phyloP scores from a whole-genome alignment of 176 grass and related monocot genomes.

The Lolium rigidum region DNA sequence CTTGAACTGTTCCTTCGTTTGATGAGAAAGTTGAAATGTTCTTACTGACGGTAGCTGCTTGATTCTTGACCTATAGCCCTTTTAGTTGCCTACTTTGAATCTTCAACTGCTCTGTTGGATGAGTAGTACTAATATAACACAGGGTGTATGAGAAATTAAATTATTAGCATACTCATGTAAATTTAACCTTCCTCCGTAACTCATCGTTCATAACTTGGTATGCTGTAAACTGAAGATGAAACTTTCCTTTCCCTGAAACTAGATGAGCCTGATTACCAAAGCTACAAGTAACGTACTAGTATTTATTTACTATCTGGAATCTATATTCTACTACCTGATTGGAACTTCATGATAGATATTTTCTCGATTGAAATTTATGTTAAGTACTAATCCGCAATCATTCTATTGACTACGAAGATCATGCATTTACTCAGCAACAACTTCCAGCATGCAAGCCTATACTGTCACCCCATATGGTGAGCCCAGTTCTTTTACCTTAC shows the following conservation, averaged over 20 bases:
- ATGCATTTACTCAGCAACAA: conserved; percentile 56
- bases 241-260: neutral
- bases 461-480: conserved; percentile 30
- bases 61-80: neutral
- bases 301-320: neutral
- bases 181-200: too few relatives aligned
- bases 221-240: neutral
- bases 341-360: too few relatives aligned
- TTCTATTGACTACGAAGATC: conserved; percentile 44
- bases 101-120: neutral
- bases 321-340: neutral
- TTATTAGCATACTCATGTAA: too few relatives aligned
- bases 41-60: neutral
- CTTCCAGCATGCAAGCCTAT: conserved; percentile 50
- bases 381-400: conserved; percentile 3
- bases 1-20: neutral
- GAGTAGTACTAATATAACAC: too few relatives aligned
- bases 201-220: neutral
- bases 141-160: neutral
- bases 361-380: neutral
- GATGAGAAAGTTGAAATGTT: neutral
- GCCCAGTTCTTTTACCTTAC: neutral
- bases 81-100: neutral
- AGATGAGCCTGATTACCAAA: neutral
- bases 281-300: neutral